Evolutionary conservation across 2,329 filamentous ascomycete species (phyloP).

Genomic region (Fusarium citri): DNA sequence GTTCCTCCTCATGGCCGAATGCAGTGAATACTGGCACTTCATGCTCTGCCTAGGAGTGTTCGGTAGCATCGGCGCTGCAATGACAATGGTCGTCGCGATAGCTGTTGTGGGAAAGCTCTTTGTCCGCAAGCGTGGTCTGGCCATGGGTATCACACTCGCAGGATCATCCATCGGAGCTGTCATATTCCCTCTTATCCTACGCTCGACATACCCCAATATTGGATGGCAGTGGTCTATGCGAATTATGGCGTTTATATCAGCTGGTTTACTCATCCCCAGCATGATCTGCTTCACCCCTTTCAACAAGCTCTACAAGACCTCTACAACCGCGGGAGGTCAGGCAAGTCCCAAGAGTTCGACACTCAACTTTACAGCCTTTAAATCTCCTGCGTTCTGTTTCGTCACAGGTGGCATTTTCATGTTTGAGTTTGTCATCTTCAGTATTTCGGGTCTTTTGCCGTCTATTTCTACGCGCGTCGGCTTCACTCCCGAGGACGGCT

Average conservation of each 20-base stretch:
- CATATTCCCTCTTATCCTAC: constrained; percentile 51
- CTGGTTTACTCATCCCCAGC: constrained; percentile 44
- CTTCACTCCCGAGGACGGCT: constrained; percentile 54
- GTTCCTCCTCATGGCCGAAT: constrained; percentile 60
- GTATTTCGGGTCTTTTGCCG: constrained; percentile 59
- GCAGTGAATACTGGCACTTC: constrained; percentile 61
- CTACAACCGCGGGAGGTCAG: neutral
- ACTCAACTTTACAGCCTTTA: constrained; percentile 56
- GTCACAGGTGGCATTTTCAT: constrained; percentile 57
- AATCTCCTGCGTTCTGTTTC: constrained; percentile 55
- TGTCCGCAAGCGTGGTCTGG: constrained; percentile 41
- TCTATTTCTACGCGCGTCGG: constrained; percentile 55
- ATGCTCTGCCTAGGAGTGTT: constrained; percentile 57
- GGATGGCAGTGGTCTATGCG: constrained; percentile 53
- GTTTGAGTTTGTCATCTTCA: constrained; percentile 62
- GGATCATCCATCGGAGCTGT: constrained; percentile 48
- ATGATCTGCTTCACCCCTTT: constrained; percentile 52
- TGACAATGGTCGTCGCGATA: constrained; percentile 52
- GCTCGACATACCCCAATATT: constrained; percentile 43
- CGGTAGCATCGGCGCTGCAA: constrained; percentile 55
- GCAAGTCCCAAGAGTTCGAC: constrained; percentile 30
- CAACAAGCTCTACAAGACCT: constrained; percentile 35
- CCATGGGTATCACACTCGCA: constrained; percentile 44
- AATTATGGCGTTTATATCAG: constrained; percentile 47
- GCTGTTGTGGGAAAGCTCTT: constrained; percentile 49